phyloP scores from a whole-genome alignment of 1,139 yeast species.

The Scheffersomyces cryptocercus region DNA sequence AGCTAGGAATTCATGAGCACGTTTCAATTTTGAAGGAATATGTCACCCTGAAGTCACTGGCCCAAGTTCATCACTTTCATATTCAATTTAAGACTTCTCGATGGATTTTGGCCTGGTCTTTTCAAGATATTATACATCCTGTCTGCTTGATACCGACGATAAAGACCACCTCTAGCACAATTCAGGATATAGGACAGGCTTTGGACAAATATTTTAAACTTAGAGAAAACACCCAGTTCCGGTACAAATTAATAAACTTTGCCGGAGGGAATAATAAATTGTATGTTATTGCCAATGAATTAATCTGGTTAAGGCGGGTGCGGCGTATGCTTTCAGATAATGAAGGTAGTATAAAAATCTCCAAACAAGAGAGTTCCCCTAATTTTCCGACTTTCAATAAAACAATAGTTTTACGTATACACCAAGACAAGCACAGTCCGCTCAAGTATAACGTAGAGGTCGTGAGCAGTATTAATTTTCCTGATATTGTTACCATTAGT shows the following conservation, averaged over 20 bases:
- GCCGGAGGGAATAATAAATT: not conserved
- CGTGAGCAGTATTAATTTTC: too few relatives aligned
- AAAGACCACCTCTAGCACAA: too few relatives aligned
- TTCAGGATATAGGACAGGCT: too few relatives aligned
- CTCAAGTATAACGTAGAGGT: too few relatives aligned
- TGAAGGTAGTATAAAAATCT: too few relatives aligned
- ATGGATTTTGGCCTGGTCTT: conserved; percentile 22
- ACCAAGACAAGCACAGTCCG: too few relatives aligned
- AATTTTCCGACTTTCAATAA: too few relatives aligned
- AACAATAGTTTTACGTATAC: too few relatives aligned
- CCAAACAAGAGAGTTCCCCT: too few relatives aligned
- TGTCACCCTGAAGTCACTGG: conserved; percentile 5
- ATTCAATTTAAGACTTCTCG: conserved; percentile 16
- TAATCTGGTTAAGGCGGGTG: conserved; percentile 8
- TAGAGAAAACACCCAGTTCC: not conserved
- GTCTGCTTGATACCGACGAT: too few relatives aligned
- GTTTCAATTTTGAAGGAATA: conserved; percentile 8
- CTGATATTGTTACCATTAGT: too few relatives aligned
- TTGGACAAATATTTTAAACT: too few relatives aligned
- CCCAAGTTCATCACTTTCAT: conserved; percentile 7
- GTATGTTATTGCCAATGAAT: conserved; percentile 4
- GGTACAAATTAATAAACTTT: not conserved
- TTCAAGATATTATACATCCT: not conserved
- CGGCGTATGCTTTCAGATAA: not conserved
- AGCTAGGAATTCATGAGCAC: conserved; percentile 18